Base-by-base conservation (phyloP, 306 rosid genomes). In the Quercus wislizeni region DNA sequence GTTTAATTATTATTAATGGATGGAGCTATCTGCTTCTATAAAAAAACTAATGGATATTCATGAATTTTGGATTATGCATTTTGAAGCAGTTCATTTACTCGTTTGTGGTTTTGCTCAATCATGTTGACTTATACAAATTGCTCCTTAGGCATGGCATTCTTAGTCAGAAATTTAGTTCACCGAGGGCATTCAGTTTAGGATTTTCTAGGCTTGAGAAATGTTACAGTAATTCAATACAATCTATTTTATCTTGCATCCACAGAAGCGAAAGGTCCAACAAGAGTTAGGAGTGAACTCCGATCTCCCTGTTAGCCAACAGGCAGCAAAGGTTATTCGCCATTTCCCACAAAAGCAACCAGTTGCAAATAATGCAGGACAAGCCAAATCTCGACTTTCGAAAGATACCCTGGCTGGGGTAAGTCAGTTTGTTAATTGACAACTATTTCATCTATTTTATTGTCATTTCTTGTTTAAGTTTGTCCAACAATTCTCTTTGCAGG, bases 331-430 rank as follows among this genome's bases (percentile, higher is more conserved):
- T 46, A 74, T 91, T 75, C 91, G 99, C 71, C 87, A 88, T 69
- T 92, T 92, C 78, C 88, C 79, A 79, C 97, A 92, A 75, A 92
- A 83, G 76, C 84, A 86, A 79, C 94, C 97, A 6, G 85, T 91
- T 54, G 78, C 83, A 51, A 79, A 79, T 74, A 58, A 41, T 43
- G 73, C 82, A 21, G 82, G 78, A 20, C 46, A 68, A 73, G 78
- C 38, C 74, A 88, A 89, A 86, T 76, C 83, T 73, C 75, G 77
- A 58, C 76, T 94, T 20, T 88, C 98, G 14, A 84, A 74, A 55
- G 93, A 87, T 82, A 2, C 84, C 73, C 78, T 94, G 51, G 92
- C 88, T 78, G 88, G 91, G 73, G 97, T 92, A 74, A 86, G 95
- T 84, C 77, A 73, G 43, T 74, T 77, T 82, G 14, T 64, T 12